phyloP scores from a whole-genome alignment of 2,329 filamentous ascomycete species.

The Xylariaceae sp. region DNA sequence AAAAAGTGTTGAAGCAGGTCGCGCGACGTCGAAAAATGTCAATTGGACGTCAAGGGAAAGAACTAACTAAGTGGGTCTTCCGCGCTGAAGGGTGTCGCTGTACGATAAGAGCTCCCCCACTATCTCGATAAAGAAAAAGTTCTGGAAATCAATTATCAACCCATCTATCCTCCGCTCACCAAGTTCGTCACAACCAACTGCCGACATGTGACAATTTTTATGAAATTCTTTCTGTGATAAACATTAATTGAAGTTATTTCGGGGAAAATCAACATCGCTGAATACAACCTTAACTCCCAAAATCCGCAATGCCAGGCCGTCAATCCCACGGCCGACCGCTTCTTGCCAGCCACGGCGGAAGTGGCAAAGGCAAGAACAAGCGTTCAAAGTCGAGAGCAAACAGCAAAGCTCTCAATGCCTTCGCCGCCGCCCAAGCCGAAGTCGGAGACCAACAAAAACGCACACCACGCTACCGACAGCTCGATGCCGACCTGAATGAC shows the following conservation, averaged over 20 bases:
- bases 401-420: conserved; percentile 53
- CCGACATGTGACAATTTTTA: no score
- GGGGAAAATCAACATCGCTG: no score
- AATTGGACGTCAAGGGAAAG: no score
- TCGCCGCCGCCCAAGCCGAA: conserved; percentile 53
- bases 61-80: neutral
- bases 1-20: no score
- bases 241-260: no score
- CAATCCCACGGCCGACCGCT: conserved; percentile 56
- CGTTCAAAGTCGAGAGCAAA: conserved; percentile 47
- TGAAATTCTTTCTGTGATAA: no score
- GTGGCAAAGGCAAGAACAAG: conserved; percentile 30
- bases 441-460: conserved; percentile 45
- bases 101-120: conserved; percentile 18
- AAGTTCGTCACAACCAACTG: no score
- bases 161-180: neutral
- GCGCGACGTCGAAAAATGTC: neutral
- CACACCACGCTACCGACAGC: conserved; percentile 48
- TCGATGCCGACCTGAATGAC: conserved; percentile 40
- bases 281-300: no score
- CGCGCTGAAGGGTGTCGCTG: neutral
- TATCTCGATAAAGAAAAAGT: conserved; percentile 25
- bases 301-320: conserved; percentile 49
- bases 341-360: conserved; percentile 26
- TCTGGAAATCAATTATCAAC: conserved; percentile 9